A percentile compares a stretch with the other conserved stretches of the same genome.
These are phyloP conservation scores for Sedum album DNA, from an alignment of 164 flowering plant species.

Conservation along the genomic window DNA sequence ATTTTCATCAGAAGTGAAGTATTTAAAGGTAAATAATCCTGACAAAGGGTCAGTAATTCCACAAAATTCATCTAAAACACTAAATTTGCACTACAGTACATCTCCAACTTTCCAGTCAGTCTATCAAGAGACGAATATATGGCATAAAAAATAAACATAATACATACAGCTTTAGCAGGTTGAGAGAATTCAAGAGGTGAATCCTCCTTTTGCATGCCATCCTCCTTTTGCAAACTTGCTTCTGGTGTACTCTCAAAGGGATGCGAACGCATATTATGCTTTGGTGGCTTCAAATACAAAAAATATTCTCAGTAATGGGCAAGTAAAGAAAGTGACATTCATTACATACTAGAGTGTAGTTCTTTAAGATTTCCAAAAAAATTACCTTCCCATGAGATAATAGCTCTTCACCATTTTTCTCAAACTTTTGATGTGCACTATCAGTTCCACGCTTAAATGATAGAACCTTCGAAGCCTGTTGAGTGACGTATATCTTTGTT, in stretches of 20 bases:
- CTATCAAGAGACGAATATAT: neutral
- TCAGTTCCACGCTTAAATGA: slow-evolving; percentile 28
- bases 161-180: slow-evolving; percentile 31
- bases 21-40: too few relatives aligned
- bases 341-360: slow-evolving; percentile 19
- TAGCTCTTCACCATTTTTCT: slow-evolving; percentile 16
- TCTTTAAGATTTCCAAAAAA: slow-evolving; percentile 13
- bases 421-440: slow-evolving; percentile 10
- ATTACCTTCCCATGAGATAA: slow-evolving; percentile 2
- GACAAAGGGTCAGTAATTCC: too few relatives aligned
- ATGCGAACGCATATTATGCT: slow-evolving; percentile 13
- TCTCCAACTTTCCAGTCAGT: neutral
- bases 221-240: slow-evolving; percentile 17
- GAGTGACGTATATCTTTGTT: neutral
- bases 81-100: neutral
- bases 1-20: too few relatives aligned
- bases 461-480: slow-evolving; percentile 57
- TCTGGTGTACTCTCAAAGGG: slow-evolving; percentile 15
- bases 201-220: slow-evolving; percentile 19
- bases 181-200: slow-evolving; percentile 19
- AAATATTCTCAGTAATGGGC: neutral
- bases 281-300: slow-evolving; percentile 14
- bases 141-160: neutral
- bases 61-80: too few relatives aligned
- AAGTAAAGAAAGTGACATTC: neutral